phyloP scores from a whole-genome alignment of 306 rosid genomes.

The Medicago ruthenica region DNA sequence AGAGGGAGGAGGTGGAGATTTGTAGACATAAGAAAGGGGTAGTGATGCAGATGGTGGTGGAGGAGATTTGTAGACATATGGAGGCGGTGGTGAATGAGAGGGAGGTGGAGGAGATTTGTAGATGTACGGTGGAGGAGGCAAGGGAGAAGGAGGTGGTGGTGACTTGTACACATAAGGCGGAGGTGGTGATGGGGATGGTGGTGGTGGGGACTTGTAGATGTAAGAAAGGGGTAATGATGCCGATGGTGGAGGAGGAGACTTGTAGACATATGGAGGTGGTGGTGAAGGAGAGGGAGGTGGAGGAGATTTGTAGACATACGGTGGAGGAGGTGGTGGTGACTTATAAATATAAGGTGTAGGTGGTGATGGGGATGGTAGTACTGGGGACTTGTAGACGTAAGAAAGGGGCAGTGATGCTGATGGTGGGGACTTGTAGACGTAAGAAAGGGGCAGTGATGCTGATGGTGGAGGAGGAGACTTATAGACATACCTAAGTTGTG shows the following conservation, averaged over 20 bases:
- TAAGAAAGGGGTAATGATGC: neutral
- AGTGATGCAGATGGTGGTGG: too few species aligned
- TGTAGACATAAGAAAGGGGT: too few species aligned
- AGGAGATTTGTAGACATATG: neutral
- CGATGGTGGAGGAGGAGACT: neutral
- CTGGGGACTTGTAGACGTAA: neutral
- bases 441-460: neutral
- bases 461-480: neutral
- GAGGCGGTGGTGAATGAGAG: too few species aligned
- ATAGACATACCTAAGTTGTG: neutral
- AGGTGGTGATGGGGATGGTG: neutral
- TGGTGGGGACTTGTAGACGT: neutral
- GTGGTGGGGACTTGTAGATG: neutral
- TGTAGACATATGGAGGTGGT: neutral
- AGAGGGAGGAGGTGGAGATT: neutral
- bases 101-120: neutral
- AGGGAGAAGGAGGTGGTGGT: neutral
- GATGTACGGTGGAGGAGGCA: neutral
- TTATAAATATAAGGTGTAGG: neutral
- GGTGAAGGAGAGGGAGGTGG: neutral
- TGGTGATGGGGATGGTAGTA: neutral
- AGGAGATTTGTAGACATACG: neutral
- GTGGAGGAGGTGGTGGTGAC: neutral
- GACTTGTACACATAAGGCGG: neutral
- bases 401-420: neutral